Conservation (phyloP, 2,329 filamentous ascomycete genomes). For the Uncinocarpus reesii region DNA sequence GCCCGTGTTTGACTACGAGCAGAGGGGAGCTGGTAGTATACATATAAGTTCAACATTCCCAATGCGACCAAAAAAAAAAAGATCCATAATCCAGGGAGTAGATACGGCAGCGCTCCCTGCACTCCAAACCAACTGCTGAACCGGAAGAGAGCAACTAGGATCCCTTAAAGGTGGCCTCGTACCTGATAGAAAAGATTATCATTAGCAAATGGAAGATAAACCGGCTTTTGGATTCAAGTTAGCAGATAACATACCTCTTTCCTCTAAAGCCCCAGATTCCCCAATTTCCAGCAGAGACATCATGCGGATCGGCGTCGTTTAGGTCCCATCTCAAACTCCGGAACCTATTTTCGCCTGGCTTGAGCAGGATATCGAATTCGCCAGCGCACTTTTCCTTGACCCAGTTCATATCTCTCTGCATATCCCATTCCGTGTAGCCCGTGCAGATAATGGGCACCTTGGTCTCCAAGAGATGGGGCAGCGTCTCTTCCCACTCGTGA, state of each 20-base stretch:
- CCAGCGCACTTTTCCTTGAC: slow-evolving; percentile 74
- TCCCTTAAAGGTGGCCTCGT: slow-evolving; percentile 31
- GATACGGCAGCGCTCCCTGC: not conserved
- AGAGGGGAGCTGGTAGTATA: slow-evolving; percentile 9
- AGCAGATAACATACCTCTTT: slow-evolving; percentile 66
- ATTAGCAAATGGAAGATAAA: slow-evolving; percentile 13
- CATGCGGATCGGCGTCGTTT: slow-evolving; percentile 88
- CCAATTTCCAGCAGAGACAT: slow-evolving; percentile 93
- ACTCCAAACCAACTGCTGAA: not conserved
- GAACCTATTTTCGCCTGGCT: slow-evolving; percentile 90
- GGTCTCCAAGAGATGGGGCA: slow-evolving; percentile 83
- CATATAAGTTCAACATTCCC: not conserved
- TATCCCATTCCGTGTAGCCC: slow-evolving; percentile 90
- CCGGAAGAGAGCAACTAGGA: slow-evolving; percentile 9
- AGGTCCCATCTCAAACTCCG: slow-evolving; percentile 92
- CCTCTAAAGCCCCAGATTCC: slow-evolving; percentile 94
- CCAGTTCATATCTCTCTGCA: slow-evolving; percentile 86
- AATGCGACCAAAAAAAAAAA: slow-evolving; percentile 5
- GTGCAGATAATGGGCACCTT: slow-evolving; percentile 92
- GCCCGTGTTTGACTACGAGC: not conserved
- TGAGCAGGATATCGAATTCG: slow-evolving; percentile 82
- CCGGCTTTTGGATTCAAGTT: too few species aligned
- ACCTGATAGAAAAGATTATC: slow-evolving; percentile 21
- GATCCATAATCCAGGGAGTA: not conserved
- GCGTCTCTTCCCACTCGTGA: slow-evolving; percentile 85